Evolutionary conservation across 306 rosid genomes (phyloP).

Genomic region (Lithocarpus polystachyus): DNA sequence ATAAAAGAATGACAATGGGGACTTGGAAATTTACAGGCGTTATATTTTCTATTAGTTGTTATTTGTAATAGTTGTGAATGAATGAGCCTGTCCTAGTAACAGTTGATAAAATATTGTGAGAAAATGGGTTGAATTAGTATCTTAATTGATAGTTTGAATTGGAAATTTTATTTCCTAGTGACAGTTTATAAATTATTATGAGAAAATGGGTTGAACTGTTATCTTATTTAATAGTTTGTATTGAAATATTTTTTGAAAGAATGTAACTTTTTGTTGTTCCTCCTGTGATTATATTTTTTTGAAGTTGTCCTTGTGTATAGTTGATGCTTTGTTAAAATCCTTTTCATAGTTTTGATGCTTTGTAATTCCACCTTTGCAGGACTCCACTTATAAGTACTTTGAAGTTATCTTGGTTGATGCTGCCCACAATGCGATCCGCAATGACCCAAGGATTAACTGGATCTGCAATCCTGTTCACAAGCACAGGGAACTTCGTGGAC

Average conservation of each 20-base stretch:
- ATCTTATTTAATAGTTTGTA: background rate
- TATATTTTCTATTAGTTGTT: no score
- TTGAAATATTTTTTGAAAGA: background rate
- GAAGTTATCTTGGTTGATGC: conserved; percentile 24
- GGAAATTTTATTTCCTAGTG: no score
- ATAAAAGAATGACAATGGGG: no score
- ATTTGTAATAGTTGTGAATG: no score
- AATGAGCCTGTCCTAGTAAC: background rate
- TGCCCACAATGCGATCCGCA: conserved; percentile 22
- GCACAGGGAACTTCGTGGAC: conserved; percentile 22
- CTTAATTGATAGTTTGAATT: no score
- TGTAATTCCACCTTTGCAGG: background rate
- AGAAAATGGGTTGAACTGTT: background rate
- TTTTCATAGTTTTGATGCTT: background rate
- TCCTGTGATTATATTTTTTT: no score
- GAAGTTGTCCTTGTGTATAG: no score
- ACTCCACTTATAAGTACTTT: conserved; percentile 29
- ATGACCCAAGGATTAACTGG: conserved; percentile 30
- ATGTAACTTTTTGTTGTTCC: no score
- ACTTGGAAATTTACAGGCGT: no score
- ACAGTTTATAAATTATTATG: no score
- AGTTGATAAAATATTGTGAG: background rate
- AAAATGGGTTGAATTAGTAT: background rate
- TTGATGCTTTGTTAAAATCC: no score
- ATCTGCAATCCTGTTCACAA: conserved; percentile 32